phyloP scores from a whole-genome alignment of 805 yeast genomes.

The Myxozyma vanderwaltii region DNA sequence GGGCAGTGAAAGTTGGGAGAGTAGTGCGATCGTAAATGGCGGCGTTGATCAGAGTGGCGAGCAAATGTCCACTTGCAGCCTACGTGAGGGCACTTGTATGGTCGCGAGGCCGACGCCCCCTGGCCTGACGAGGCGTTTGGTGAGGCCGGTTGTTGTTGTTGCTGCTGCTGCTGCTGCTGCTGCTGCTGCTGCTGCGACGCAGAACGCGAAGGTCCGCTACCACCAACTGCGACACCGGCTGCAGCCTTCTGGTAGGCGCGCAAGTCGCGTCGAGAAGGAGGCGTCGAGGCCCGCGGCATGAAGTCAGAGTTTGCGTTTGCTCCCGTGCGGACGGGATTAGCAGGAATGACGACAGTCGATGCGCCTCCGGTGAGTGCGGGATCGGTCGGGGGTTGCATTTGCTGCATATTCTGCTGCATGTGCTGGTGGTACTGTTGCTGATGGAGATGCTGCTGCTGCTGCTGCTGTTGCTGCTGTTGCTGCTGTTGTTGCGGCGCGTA shows the following conservation, averaged over 20 bases:
- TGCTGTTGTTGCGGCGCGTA: constrained; percentile 15
- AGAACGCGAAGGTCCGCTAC: constrained; percentile 8
- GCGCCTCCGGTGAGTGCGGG: constrained; percentile 31
- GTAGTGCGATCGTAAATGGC: constrained; percentile 68
- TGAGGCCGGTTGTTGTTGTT: constrained; percentile 12
- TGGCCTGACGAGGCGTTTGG: constrained; percentile 30
- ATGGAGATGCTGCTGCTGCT: neutral
- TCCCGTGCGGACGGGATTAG: constrained; percentile 29
- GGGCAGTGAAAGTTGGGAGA: constrained; percentile 73
- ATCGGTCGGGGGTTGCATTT: constrained; percentile 25
- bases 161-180: constrained; percentile 25
- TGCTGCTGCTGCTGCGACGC: constrained; percentile 12
- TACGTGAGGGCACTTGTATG: constrained; percentile 43
- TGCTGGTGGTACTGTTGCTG: constrained; percentile 3
- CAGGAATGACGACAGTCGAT: constrained; percentile 20
- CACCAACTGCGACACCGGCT: constrained; percentile 6
- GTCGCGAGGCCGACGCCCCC: constrained; percentile 36
- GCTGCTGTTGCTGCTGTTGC: constrained; percentile 2
- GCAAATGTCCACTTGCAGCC: constrained; percentile 72
- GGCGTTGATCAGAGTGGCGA: constrained; percentile 66
- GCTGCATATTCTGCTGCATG: constrained; percentile 9
- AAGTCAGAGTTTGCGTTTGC: constrained; percentile 26
- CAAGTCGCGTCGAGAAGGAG: constrained; percentile 20
- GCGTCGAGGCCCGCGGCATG: constrained; percentile 7
- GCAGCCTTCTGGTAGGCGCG: constrained; percentile 10